Evolutionary conservation across 2,329 filamentous ascomycete species (phyloP).

Genomic region (Talaromyces sp.): DNA sequence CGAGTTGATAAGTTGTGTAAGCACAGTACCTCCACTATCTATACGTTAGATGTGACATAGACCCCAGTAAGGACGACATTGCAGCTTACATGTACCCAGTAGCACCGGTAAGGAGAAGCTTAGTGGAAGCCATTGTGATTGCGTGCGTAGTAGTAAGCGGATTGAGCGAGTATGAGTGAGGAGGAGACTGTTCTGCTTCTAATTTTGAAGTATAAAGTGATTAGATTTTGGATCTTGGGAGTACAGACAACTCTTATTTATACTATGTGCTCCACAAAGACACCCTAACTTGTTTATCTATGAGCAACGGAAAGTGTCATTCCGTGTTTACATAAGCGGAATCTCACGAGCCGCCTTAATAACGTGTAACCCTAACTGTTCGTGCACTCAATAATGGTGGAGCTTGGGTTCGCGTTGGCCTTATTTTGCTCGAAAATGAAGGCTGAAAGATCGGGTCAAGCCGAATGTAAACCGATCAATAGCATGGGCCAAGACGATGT

Average conservation of each 20-base stretch:
- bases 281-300: not conserved
- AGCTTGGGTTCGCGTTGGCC: not conserved
- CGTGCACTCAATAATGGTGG: not conserved
- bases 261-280: not conserved
- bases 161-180: no score
- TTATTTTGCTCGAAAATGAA: not conserved
- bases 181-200: rapidly evolving
- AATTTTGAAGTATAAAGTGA: not conserved
- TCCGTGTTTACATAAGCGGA: conserved; percentile 6
- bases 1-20: not conserved
- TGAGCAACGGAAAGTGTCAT: not conserved
- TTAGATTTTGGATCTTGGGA: not conserved
- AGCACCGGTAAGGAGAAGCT: conserved; percentile 10
- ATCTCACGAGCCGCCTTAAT: not conserved
- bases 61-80: not conserved
- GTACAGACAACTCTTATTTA: not conserved
- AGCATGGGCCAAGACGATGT: not conserved
- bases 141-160: not conserved
- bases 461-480: not conserved
- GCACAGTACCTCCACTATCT: not conserved
- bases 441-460: not conserved
- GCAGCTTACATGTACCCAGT: conserved; percentile 10
- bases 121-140: not conserved
- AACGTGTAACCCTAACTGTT: not conserved
- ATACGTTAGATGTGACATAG: not conserved